phyloP scores from a whole-genome alignment of 2,329 filamentous ascomycete genomes.

The Dothideomycetidae sp. region DNA sequence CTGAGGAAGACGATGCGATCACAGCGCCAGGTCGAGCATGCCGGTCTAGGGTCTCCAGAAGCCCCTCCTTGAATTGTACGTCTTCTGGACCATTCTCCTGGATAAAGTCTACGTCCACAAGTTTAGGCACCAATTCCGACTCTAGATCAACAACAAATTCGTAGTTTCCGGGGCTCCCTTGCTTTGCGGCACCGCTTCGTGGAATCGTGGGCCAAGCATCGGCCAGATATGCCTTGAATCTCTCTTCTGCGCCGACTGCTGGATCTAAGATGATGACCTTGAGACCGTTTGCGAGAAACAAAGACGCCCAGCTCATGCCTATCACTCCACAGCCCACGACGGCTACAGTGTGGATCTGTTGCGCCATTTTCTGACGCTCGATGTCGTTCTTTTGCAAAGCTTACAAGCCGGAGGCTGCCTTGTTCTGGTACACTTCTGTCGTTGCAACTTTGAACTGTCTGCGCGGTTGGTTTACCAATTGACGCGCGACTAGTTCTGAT shows the following conservation, averaged over 20 bases:
- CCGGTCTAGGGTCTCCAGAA: slow-evolving; percentile 39
- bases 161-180: slow-evolving; percentile 13
- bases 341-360: slow-evolving; percentile 18
- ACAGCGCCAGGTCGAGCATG: slow-evolving; percentile 32
- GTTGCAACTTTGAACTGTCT: too few relatives aligned
- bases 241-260: slow-evolving; percentile 22
- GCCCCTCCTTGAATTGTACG: slow-evolving; percentile 34
- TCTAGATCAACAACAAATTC: slow-evolving; percentile 14
- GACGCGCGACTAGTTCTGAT: too few relatives aligned
- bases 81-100: slow-evolving; percentile 48
- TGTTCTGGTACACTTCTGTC: too few relatives aligned
- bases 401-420: too few relatives aligned
- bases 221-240: slow-evolving; percentile 16
- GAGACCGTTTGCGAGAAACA: slow-evolving; percentile 27
- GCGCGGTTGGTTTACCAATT: too few relatives aligned
- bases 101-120: slow-evolving; percentile 39
- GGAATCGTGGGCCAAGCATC: slow-evolving; percentile 15
- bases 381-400: slow-evolving; percentile 29
- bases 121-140: too few relatives aligned
- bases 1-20: slow-evolving; percentile 45
- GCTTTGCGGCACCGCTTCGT: slow-evolving; percentile 10
- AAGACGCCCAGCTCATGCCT: slow-evolving; percentile 29
- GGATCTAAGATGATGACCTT: slow-evolving; percentile 31
- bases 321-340: slow-evolving; percentile 28
- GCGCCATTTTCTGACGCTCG: too few relatives aligned